Conservation (phyloP, 164 flowering plant species). For the Magnolia officinalis region DNA sequence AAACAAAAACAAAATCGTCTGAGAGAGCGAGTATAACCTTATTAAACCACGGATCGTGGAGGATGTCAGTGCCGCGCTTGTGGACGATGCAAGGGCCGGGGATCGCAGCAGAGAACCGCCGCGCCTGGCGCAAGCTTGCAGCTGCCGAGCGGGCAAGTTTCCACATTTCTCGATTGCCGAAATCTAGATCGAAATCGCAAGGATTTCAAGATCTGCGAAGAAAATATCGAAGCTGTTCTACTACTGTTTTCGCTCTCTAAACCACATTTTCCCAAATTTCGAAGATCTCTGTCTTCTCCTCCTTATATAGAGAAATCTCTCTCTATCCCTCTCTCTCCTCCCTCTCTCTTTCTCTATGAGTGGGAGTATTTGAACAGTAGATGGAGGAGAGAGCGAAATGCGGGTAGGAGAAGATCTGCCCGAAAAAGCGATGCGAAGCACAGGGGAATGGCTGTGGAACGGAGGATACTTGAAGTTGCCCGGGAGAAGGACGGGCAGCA, state of each 20-base stretch:
- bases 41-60: conserved; percentile 98
- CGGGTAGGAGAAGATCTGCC: neutral
- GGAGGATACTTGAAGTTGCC: neutral
- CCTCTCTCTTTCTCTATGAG: neutral
- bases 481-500: conserved; percentile 1
- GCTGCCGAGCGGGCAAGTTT: conserved; percentile 23
- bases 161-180: conserved; percentile 21
- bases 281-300: neutral
- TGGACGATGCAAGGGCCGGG: conserved; percentile 91
- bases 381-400: neutral
- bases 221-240: neutral
- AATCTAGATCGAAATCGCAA: neutral
- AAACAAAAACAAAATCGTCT: neutral
- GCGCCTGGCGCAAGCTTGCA: conserved; percentile 33
- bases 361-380: neutral
- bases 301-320: neutral
- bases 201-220: neutral
- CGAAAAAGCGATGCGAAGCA: neutral
- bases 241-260: neutral
- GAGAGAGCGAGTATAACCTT: conserved; percentile 46
- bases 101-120: conserved; percentile 50
- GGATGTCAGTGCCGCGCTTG: conserved; percentile 97
- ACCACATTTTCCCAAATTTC: neutral
- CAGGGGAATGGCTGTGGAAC: neutral
- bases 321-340: neutral